Evolutionary conservation across 441 rosid genomes (phyloP), one percentile per base, ranked within the genome.

Genomic region (Bruguiera hainesii): DNA sequence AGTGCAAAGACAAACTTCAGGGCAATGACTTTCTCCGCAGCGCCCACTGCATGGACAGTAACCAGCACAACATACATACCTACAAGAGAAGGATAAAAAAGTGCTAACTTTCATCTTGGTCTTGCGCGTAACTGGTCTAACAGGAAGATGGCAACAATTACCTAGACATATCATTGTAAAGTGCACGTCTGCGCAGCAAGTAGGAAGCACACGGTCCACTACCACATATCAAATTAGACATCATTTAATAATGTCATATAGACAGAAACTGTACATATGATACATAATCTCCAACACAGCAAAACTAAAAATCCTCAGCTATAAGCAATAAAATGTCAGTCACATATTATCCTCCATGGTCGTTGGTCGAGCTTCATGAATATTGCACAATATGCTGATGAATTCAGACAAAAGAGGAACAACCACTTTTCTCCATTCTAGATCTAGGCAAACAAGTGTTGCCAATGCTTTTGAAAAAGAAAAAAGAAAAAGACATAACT

Each of bases 91-190:
- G 7, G 60, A 19, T 4, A 60, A 46, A 28, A n/a, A 63, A 11
- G 23, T 52, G 56, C 20, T 28, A 7, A 23, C 15, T 18, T 26
- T 49, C 28, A 33, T 26, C 23, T 10, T 31, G 7, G n/a, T 60
- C 50, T 30, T 10, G 50, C 30, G 28, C 57, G 29, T 56, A 5
- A 31, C 63, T 52, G 46, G 50, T 42, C 42, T 18, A 7, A 16
- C 20, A 39, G 37, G 42, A 61, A 23, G 6, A 49, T 19, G 21
- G n/a, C 48, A n/a, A 52, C 42, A 46, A 29, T 69, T 79, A 88
- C 97, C 98, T 91, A 37, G 94, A 80, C 97, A 93, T 89, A 73
- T 93, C 96, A 83, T 90, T 77, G 81, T 90, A 93, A 62, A 93
- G 87, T 2, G 97, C 94, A 77, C 98, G 79, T 79, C 75, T 90